Conservation (phyloP, 129 eudicot species). For the Kitagawia praeruptora region DNA sequence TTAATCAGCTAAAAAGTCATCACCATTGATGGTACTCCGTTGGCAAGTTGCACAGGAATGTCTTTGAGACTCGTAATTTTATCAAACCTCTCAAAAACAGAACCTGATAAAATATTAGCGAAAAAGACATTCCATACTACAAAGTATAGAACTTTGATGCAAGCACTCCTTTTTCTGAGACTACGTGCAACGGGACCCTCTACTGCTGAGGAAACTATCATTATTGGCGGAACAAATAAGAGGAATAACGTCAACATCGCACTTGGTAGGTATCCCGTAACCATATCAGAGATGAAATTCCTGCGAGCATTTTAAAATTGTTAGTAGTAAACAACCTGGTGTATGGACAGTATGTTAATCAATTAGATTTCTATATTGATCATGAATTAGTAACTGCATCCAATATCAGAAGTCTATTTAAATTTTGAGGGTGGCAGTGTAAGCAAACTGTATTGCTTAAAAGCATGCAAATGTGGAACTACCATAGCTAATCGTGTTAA, state of each 20-base stretch:
- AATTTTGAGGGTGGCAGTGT: neutral
- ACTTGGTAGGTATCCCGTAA: constrained; percentile 88
- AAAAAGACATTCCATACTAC: constrained; percentile 87
- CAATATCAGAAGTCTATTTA: neutral
- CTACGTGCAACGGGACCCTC: constrained; percentile 92
- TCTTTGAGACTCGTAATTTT: constrained; percentile 40
- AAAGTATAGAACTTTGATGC: constrained; percentile 62
- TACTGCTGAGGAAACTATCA: constrained; percentile 71
- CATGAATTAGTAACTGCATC: neutral
- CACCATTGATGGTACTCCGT: constrained; percentile 74
- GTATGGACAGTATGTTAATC: neutral
- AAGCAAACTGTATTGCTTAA: neutral
- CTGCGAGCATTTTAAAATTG: constrained; percentile 28
- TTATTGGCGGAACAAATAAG: constrained; percentile 66
- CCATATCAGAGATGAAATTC: constrained; percentile 30
- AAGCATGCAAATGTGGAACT: neutral
- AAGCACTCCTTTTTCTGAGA: constrained; percentile 74
- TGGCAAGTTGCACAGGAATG: constrained; percentile 59
- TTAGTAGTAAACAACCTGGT: neutral
- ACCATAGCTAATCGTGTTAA: neutral
- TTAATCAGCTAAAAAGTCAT: neutral
- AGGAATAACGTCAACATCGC: constrained; percentile 59
- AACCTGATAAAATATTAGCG: constrained; percentile 67
- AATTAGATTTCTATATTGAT: neutral
- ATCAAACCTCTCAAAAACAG: constrained; percentile 53